phyloP scores from a whole-genome alignment of 2,329 filamentous ascomycete species.

The Apiospora arundinis region DNA sequence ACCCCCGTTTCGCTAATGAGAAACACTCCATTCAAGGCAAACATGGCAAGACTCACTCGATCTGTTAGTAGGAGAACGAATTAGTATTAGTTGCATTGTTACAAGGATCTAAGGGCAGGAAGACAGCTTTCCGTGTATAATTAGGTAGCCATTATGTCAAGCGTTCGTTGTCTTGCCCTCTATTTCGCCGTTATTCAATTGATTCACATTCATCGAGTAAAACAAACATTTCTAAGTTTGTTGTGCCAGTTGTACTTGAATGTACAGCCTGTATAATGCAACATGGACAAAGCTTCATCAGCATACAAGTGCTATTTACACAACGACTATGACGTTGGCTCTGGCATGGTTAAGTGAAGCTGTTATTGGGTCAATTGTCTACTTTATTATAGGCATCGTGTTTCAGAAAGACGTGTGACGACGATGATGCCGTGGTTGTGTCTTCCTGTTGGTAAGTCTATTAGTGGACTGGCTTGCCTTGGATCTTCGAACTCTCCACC shows the following conservation, averaged over 20 bases:
- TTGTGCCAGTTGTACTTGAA: neutral
- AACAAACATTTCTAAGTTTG: too few species aligned
- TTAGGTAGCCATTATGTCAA: too few species aligned
- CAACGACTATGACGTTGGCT: neutral
- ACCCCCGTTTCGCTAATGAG: conserved; percentile 67
- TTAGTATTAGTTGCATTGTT: neutral
- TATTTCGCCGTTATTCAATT: too few species aligned
- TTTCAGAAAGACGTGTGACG: neutral
- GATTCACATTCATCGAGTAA: too few species aligned
- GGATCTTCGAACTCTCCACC: neutral
- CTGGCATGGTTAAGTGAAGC: neutral
- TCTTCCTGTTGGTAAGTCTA: neutral
- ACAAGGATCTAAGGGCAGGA: neutral
- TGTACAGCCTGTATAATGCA: neutral
- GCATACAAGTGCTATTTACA: too few species aligned
- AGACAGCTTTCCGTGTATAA: neutral
- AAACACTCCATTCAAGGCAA: conserved; percentile 89
- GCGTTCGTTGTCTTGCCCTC: too few species aligned
- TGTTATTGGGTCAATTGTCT: neutral
- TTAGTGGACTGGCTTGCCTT: neutral
- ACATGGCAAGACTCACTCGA: conserved; percentile 85
- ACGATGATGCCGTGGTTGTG: neutral
- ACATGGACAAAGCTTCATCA: too few species aligned
- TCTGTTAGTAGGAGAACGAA: conserved; percentile 64
- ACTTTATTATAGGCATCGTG: neutral